phyloP scores from a whole-genome alignment of 2,329 filamentous ascomycete species.

The Lachnellula cervina region DNA sequence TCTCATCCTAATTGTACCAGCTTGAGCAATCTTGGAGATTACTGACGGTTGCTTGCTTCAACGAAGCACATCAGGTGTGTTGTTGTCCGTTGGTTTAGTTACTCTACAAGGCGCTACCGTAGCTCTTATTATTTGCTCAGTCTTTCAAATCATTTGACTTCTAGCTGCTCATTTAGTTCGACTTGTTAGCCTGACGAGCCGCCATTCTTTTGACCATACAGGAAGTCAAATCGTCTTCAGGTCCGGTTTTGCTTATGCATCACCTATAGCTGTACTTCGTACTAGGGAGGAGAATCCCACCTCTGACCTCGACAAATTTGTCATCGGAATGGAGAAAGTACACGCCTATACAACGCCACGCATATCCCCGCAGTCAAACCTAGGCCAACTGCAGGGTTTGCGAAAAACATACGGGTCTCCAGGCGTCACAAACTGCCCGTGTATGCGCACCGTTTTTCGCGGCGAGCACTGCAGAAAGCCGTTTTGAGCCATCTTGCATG shows the following conservation, averaged over 20 bases:
- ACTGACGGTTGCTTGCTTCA: too few relatives aligned
- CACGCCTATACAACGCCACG: constrained; percentile 12
- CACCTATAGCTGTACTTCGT: not conserved
- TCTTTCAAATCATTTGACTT: not conserved
- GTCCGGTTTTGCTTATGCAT: not conserved
- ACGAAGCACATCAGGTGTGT: too few relatives aligned
- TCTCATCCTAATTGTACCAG: too few relatives aligned
- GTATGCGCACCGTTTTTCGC: constrained; percentile 5
- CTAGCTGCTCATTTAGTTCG: not conserved
- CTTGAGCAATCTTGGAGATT: too few relatives aligned
- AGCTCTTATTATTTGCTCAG: too few relatives aligned
- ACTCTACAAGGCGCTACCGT: too few relatives aligned
- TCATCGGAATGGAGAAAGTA: constrained; percentile 7
- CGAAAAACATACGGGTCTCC: constrained; percentile 1
- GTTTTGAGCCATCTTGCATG: constrained; percentile 5
- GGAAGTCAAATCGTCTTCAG: not conserved
- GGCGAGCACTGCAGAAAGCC: constrained; percentile 4
- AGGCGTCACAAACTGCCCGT: constrained; percentile 5
- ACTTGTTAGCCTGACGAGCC: not conserved
- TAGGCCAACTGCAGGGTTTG: constrained; percentile 4
- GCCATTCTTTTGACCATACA: not conserved
- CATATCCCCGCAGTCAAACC: constrained; percentile 11
- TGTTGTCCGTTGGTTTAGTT: too few relatives aligned
- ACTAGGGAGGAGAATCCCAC: not conserved
- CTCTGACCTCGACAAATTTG: constrained; percentile 15